phyloP scores from a whole-genome alignment of 108 stramenopile species.

The Epithemia pelagica region DNA sequence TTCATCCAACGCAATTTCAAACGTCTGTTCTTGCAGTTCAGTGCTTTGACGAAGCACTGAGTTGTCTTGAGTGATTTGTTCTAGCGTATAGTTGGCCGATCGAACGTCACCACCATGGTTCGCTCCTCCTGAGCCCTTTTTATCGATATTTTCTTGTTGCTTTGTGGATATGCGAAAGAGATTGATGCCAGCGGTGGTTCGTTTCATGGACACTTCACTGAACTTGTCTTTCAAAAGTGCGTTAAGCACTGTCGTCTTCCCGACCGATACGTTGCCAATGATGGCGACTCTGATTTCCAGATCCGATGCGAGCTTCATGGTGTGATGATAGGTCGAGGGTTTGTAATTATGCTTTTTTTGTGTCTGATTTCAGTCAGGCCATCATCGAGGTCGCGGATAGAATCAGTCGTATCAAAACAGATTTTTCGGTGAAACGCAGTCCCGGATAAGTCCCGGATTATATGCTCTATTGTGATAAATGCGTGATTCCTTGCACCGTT shows the following conservation, averaged over 20 bases:
- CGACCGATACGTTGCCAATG: constrained; percentile 23
- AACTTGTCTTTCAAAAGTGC: constrained; percentile 19
- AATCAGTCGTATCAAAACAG: no score
- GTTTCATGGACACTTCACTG: constrained; percentile 23
- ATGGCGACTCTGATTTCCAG: neutral
- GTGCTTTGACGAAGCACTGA: constrained; percentile 11
- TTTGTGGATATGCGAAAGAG: constrained; percentile 5
- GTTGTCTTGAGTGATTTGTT: constrained; percentile 23
- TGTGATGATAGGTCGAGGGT: no score
- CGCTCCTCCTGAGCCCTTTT: constrained; percentile 3
- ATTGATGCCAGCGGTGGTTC: constrained; percentile 27
- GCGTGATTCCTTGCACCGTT: no score
- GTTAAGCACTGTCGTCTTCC: constrained; percentile 26
- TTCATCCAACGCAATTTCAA: constrained; percentile 21
- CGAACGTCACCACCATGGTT: neutral
- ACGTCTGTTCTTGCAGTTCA: constrained; percentile 20
- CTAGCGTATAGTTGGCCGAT: constrained; percentile 11
- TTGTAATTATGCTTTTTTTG: no score
- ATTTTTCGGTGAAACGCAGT: no score
- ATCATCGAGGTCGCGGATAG: no score
- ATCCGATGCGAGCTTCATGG: no score
- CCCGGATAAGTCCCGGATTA: no score
- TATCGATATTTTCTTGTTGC: neutral
- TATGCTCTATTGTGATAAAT: no score
- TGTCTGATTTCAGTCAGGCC: no score